phyloP scores from a whole-genome alignment of 192 early-diverging fungal species.

The Linnemannia zychae region DNA sequence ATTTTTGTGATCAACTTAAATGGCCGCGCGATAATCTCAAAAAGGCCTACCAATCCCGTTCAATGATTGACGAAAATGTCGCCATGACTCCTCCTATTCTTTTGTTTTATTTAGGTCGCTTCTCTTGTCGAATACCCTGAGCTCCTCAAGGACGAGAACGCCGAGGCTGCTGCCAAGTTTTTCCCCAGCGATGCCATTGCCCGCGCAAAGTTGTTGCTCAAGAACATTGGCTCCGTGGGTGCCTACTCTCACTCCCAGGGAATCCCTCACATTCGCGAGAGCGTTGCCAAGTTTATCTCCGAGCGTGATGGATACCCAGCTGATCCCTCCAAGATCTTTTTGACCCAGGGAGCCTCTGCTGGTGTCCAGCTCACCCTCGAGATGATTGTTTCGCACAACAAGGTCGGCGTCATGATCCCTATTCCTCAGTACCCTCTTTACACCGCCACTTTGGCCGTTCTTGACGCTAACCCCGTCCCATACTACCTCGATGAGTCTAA shows the following conservation, averaged over 20 bases:
- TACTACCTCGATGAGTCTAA: slow-evolving; percentile 93
- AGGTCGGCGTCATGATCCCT: slow-evolving; percentile 98
- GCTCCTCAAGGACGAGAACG: slow-evolving; percentile 74
- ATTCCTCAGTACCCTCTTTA: slow-evolving; percentile 99
- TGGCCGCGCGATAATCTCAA: slow-evolving; percentile 34
- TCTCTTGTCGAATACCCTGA: slow-evolving; percentile 93
- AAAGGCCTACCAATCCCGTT: background rate
- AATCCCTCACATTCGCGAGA: slow-evolving; percentile 83
- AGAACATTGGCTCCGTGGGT: slow-evolving; percentile 82
- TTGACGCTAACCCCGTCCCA: slow-evolving; percentile 88
- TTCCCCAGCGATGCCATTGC: slow-evolving; percentile 91
- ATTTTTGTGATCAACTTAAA: slow-evolving; percentile 21
- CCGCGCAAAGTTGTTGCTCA: slow-evolving; percentile 82
- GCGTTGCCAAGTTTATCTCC: slow-evolving; percentile 93
- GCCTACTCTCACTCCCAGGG: slow-evolving; percentile 98
- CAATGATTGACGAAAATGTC: slow-evolving; percentile 1
- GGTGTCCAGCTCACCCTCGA: slow-evolving; percentile 95
- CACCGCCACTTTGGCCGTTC: slow-evolving; percentile 89
- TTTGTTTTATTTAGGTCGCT: slow-evolving; percentile 70
- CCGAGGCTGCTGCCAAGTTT: slow-evolving; percentile 62
- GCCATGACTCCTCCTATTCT: slow-evolving; percentile 10
- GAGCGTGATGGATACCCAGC: slow-evolving; percentile 93
- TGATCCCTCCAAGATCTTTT: slow-evolving; percentile 86
- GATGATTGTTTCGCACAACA: slow-evolving; percentile 79
- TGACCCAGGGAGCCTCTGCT: slow-evolving; percentile 94